Evolutionary conservation across 192 early-diverging fungal genomes (phyloP).

Genomic region (Coemansia sp.): DNA sequence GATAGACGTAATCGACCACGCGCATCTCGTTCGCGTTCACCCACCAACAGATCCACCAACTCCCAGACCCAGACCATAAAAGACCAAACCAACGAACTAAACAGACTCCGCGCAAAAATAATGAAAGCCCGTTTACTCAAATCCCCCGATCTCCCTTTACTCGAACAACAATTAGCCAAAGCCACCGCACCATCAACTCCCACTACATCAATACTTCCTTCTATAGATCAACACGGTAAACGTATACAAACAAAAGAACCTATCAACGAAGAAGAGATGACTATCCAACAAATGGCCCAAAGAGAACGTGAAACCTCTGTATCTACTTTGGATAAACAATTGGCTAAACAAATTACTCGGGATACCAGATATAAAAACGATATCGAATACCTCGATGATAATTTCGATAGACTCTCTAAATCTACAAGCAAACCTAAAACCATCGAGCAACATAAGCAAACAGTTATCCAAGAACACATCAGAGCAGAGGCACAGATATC

Average conservation of each 20-base stretch:
- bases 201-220: conserved; percentile 19
- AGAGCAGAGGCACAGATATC: conserved; percentile 51
- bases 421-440: too few relatives aligned
- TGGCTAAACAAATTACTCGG: conserved; percentile 10
- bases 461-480: conserved; percentile 65
- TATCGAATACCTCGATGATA: conserved; percentile 27
- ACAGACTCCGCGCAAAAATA: conserved; percentile 78
- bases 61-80: too few relatives aligned
- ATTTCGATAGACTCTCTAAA: conserved; percentile 88
- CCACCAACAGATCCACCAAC: background rate
- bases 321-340: background rate
- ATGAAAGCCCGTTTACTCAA: conserved; percentile 77
- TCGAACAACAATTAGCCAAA: conserved; percentile 70
- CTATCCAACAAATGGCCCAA: too few relatives aligned
- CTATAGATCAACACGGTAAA: conserved; percentile 41
- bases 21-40: background rate
- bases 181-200: conserved; percentile 31
- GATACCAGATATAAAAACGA: background rate
- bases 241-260: too few relatives aligned
- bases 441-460: conserved; percentile 62
- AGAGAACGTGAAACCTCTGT: too few relatives aligned
- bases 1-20: too few relatives aligned
- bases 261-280: too few relatives aligned
- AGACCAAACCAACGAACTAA: conserved; percentile 60
- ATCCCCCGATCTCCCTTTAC: conserved; percentile 52